Base-by-base conservation (phyloP, 2,329 filamentous ascomycete genomes). In the Penicillium sp. region DNA sequence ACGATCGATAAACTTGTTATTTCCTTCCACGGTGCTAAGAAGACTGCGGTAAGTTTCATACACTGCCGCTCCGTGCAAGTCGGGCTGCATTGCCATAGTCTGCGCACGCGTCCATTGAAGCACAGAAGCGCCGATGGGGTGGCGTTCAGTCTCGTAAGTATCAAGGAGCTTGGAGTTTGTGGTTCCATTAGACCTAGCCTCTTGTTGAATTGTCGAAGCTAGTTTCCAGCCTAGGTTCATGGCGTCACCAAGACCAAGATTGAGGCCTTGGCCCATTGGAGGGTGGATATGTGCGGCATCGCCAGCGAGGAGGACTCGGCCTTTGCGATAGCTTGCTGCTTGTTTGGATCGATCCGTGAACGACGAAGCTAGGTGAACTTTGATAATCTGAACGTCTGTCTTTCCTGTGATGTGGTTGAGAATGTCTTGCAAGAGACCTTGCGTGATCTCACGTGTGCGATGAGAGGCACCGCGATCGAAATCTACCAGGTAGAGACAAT, bases 241-340 rank as follows among this genome's bases (percentile, higher is more conserved):
- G 18, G 74, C 89, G 69, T 99, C 94, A 16, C 85, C 91, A 61
- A 97, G 87, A 1, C 94, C 94, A 65, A 95, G 89, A 68, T 99
- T 99, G 16, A 99, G 80, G 1, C 94, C 94, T 73, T 97, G 94
- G 0, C 94, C 94, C 1, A 91, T 94, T 5, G 99, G 85, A 0
- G 94, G 94, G 62, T 96, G 86, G 1, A 92, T 96, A 71, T 99
- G 94, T 5, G 94, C 94, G 1, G 94, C 94, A 62, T 99, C 94
- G 60, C 94, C 94, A 33, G 97, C 85, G 1, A 99, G 82, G 0
- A 91, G 93, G 7, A 97, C 80, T n/a, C 94, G 87, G 24, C 65
- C 58, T 56, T 49, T 52, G 68, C 18, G 55, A 56, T 51, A 51
- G 33, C 21, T 42, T 3, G 18, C 18, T 3, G 16, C 21, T 23